These are phyloP conservation scores for Porcisia hertigi DNA, from an alignment of 208 protist genomes.

Conservation along the genomic window DNA sequence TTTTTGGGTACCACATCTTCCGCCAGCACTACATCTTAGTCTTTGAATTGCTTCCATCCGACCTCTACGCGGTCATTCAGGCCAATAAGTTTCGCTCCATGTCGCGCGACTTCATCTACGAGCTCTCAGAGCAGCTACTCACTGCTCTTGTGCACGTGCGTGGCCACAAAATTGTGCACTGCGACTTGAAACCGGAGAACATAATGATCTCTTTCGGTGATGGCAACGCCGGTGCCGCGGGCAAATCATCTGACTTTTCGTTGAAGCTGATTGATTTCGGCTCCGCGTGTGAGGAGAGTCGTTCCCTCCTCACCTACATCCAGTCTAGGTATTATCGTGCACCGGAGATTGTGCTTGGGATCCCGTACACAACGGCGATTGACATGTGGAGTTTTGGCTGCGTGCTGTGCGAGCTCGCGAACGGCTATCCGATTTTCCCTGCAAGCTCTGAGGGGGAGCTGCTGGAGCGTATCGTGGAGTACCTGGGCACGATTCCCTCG, in stretches of 20 bases:
- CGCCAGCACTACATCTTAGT: conserved; percentile 78
- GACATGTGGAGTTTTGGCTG: conserved; percentile 95
- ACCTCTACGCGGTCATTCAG: conserved; percentile 76
- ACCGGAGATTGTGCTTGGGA: conserved; percentile 90
- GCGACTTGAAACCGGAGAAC: conserved; percentile 98
- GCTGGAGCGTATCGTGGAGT: conserved; percentile 82
- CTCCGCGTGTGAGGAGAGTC: conserved; percentile 93
- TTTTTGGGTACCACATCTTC: conserved; percentile 66
- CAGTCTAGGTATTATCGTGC: conserved; percentile 94
- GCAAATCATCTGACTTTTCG: conserved; percentile 31
- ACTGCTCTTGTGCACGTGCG: conserved; percentile 68
- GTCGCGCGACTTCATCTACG: conserved; percentile 66
- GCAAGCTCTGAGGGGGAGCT: conserved; percentile 82
- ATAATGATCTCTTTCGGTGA: conserved; percentile 79
- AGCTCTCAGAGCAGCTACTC: conserved; percentile 71
- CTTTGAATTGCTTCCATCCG: conserved; percentile 74
- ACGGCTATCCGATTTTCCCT: conserved; percentile 92
- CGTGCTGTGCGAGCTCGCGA: conserved; percentile 92
- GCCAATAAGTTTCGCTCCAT: conserved; percentile 77
- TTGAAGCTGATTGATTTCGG: conserved; percentile 99
- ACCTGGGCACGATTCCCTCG: conserved; percentile 73
- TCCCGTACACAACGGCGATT: conserved; percentile 80
- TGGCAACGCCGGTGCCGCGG: background rate
- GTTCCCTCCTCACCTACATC: conserved; percentile 94
- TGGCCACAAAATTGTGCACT: conserved; percentile 92